A percentile compares a stretch with the other conserved stretches of the same genome.
Evolutionary conservation across 225 moss, liverwort and hornwort species (phyloP).

Genomic region (Neckera pumila): DNA sequence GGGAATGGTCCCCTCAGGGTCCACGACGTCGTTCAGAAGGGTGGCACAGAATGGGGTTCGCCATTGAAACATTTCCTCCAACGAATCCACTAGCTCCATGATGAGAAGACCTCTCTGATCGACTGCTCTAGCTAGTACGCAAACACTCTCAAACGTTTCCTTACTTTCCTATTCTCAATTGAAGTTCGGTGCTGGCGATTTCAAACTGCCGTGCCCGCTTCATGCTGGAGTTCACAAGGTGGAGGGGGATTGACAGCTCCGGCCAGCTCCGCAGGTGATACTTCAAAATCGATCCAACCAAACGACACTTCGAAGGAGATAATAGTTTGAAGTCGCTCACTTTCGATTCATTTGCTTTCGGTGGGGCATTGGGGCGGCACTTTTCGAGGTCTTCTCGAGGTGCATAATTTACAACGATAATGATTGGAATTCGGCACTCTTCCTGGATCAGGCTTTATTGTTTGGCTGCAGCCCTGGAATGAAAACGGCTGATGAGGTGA

Average conservation of each 20-base stretch:
- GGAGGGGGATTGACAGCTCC: not conserved
- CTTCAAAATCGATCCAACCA: too few species aligned
- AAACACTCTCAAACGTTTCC: too few species aligned
- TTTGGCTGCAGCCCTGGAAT: not conserved
- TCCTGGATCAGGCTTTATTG: not conserved
- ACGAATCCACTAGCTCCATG: not conserved
- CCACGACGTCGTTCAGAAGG: not conserved
- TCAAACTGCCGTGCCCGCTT: not conserved
- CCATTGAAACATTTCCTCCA: not conserved
- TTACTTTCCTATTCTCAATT: not conserved
- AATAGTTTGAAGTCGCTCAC: not conserved
- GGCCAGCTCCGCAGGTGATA: too few species aligned
- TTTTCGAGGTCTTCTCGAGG: not conserved
- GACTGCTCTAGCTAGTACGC: not conserved
- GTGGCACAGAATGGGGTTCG: not conserved
- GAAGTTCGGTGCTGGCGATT: not conserved
- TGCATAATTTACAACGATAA: not conserved
- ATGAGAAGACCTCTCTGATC: not conserved
- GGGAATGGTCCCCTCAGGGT: not conserved
- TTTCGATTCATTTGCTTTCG: not conserved
- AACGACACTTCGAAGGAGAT: not conserved
- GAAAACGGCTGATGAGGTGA: not conserved
- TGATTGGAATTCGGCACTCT: not conserved
- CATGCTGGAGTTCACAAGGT: not conserved
- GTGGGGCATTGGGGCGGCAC: not conserved